Base-by-base conservation (phyloP, 2,329 filamentous ascomycete species). In the Colletotrichum spinosum region DNA sequence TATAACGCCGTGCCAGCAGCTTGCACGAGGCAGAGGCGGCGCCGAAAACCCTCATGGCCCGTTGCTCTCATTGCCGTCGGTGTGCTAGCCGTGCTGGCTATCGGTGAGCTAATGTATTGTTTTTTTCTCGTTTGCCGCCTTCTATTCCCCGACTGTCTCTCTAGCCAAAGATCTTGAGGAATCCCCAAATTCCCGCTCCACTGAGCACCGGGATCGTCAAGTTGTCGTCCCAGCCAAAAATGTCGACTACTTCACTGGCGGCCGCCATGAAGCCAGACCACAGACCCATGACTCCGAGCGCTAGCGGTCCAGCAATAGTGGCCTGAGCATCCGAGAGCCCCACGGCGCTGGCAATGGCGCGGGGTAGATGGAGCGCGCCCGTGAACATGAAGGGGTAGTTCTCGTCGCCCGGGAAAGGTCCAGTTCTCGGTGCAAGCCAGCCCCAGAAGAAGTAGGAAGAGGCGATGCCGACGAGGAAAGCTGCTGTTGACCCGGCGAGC, bases 151-250 rank as follows among this genome's bases (percentile, higher is more conserved):
- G 25, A 17, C 60, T 33, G 25, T 25, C 38, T 39, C 34, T 70
- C 76, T 82, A 88, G 57, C 90, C 90, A 83, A 97, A 97, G 53
- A 94, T 77, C 80, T 92, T 97, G 72, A 98, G 84, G 77, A 99
- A 97, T 0, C 91, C 92, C 90, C 92, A 97, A 67, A 99, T 89
- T 7, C 94, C 94, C 50, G 93, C 79, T 33, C 94, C 94, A 75
- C 93, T 97, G 54, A 99, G 83, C 34, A 97, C 89, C 2, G 96
- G 96, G 77, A 99, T 99, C 54, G 95, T 98, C 72, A 99, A 83
- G 78, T 99, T 99, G 80, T 99, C 96, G 74, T 99, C 96, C 92
- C 93, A 94, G 52, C 94, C 93, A 76, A 94, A 97, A 0, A 98
- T 74, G 79, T 99, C 94, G 50, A 97, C 85, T 13, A 95, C 91